Evolutionary conservation across 1,139 yeast species (phyloP), one percentile per base, ranked within the genome.

Genomic region (Scheffersomyces lignicola): DNA sequence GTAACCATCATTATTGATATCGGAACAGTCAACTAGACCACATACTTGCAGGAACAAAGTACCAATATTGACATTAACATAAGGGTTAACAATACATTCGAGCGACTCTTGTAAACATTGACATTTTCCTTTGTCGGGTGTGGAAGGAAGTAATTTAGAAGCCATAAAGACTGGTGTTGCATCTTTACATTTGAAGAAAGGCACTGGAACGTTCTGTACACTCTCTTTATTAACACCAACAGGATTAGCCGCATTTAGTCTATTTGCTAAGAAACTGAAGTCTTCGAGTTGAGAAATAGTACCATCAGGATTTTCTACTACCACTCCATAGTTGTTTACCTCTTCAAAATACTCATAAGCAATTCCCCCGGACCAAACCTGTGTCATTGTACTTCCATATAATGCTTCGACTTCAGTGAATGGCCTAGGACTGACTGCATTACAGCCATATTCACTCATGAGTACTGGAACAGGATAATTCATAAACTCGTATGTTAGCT

Each of bases 361-460:
- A 26, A 66, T 55, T 2, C 71, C 73, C 1, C 73, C 73, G 3
- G 70, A 62, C 71, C 71, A 66, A 5, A 65, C 66, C 26, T 56
- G 53, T 3, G 60, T 39, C 73, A 66, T 66, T 4, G 57, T 49
- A 21, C 54, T 40, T 1, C 70, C 67, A 39, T 54, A 65, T 12
- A 66, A 40, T 4, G 66, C 65, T 37, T 64, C 71, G 11, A 66
- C 56, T 37, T 65, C 70, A 3, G 82, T 76, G 45, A 78, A 78
- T 1, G 83, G 83, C 34, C 84, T 60, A 17, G 82, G 82, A 37
- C 68, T 58, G 12, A 67, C 62, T 3, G 48, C 42, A 47, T 78
- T 78, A 51, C 85, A 79, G 5, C 84, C 84, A 59, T 71, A 78
- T 45, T 78, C 85, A 36, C 82, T 76, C 50, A 78, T 77, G 47